phyloP scores from a whole-genome alignment of 1,284 basidiomycete species.

The Cystobasidium slooffiae region DNA sequence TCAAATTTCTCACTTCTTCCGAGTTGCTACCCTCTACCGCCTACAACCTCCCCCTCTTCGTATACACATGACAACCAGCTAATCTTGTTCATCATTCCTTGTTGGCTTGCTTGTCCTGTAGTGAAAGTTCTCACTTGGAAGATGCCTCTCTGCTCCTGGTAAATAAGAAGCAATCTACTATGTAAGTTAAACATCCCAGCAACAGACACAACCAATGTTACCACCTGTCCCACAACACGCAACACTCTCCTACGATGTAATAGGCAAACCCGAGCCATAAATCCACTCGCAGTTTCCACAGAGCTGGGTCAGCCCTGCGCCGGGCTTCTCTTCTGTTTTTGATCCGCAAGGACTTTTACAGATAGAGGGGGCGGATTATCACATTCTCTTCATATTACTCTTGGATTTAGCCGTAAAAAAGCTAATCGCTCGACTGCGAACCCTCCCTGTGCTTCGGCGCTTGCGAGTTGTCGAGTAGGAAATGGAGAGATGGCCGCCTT shows the following conservation, averaged over 20 bases:
- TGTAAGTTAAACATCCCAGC: conserved; percentile 15
- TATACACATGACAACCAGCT: neutral
- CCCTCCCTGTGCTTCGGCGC: conserved; percentile 30
- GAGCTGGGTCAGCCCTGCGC: conserved; percentile 42
- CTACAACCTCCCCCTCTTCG: neutral
- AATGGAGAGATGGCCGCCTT: conserved; percentile 24
- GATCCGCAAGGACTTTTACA: neutral
- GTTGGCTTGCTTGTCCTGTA: conserved; percentile 4
- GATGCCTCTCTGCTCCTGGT: neutral
- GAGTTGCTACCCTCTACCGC: neutral
- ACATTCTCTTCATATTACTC: conserved; percentile 20
- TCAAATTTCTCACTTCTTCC: conserved; percentile 6
- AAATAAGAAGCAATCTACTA: neutral
- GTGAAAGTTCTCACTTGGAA: neutral
- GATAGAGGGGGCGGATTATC: conserved; percentile 22
- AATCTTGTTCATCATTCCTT: conserved; percentile 6
- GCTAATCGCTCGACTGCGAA: conserved; percentile 37
- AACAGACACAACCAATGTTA: neutral
- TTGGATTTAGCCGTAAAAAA: neutral
- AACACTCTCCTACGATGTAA: conserved; percentile 35
- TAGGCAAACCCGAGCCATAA: conserved; percentile 39
- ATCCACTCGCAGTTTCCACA: conserved; percentile 46
- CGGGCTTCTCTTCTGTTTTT: conserved; percentile 27
- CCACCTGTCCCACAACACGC: neutral
- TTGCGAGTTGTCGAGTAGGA: conserved; percentile 41